Conservation (phyloP, 2,329 filamentous ascomycete genomes). For the Xylaria sp. region DNA sequence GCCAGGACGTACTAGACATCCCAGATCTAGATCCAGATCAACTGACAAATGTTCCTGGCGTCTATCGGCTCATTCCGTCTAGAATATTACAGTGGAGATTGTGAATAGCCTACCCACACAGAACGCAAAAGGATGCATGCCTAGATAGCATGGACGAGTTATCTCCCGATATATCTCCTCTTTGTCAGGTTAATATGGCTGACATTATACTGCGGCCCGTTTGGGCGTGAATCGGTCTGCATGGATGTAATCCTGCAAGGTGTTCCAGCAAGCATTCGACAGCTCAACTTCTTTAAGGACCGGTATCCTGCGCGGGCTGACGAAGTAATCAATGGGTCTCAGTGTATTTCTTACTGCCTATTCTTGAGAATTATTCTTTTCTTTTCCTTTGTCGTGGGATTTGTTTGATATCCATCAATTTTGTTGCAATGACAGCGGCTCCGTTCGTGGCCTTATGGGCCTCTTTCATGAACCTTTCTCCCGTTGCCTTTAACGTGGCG, state of each 20-base stretch:
- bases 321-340: neutral
- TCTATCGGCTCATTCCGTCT: neutral
- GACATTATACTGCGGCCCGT: neutral
- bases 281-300: conserved; percentile 2
- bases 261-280: neutral
- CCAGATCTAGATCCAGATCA: conserved; percentile 1
- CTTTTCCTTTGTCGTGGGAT: neutral
- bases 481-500: neutral
- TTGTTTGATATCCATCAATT: neutral
- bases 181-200: neutral
- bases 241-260: conserved; percentile 2
- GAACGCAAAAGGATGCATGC: neutral
- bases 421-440: conserved; percentile 14
- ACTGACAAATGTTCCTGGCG: neutral
- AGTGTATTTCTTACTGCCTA: neutral
- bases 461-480: conserved; percentile 11
- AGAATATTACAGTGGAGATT: conserved; percentile 4
- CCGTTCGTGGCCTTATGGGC: conserved; percentile 21
- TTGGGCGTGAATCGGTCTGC: neutral
- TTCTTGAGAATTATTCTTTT: neutral
- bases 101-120: neutral
- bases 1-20: neutral
- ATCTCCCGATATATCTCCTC: neutral
- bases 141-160: neutral
- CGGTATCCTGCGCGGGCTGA: neutral